phyloP scores from a whole-genome alignment of 2,329 filamentous ascomycete genomes.

The Shiraia bambusicola region DNA sequence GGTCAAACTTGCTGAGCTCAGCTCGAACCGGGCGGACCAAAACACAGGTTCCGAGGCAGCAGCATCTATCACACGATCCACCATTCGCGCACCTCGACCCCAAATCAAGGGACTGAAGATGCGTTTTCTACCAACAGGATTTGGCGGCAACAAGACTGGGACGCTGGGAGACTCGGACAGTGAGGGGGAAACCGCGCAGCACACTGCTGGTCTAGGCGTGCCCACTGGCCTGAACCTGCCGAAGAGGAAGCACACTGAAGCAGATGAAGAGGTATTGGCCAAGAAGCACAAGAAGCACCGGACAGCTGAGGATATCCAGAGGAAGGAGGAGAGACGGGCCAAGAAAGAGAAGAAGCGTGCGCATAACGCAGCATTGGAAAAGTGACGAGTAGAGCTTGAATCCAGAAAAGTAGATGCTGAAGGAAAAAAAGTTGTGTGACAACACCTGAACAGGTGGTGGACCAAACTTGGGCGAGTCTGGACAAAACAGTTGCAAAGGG shows the following conservation, averaged over 20 bases:
- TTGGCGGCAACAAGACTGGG: slow-evolving; percentile 48
- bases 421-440: neutral
- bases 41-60: slow-evolving; percentile 45
- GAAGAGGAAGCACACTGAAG: slow-evolving; percentile 45
- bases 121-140: slow-evolving; percentile 68
- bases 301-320: slow-evolving; percentile 38
- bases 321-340: slow-evolving; percentile 42
- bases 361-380: slow-evolving; percentile 26
- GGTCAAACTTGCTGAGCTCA: slow-evolving; percentile 54
- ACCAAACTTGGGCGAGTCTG: no score
- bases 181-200: slow-evolving; percentile 46
- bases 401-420: neutral
- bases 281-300: slow-evolving; percentile 46
- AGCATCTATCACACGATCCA: slow-evolving; percentile 49
- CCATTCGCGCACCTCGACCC: slow-evolving; percentile 57
- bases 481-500: no score
- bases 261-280: slow-evolving; percentile 34
- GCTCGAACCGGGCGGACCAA: slow-evolving; percentile 44
- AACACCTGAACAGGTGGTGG: no score
- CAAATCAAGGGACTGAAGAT: slow-evolving; percentile 69
- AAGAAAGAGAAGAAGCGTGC: slow-evolving; percentile 41
- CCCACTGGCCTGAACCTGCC: slow-evolving; percentile 25
- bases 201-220: slow-evolving; percentile 23
- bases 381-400: slow-evolving; percentile 15
- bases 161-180: slow-evolving; percentile 46